These are phyloP conservation scores for Parastagonospora avenae DNA, from an alignment of 2,329 filamentous ascomycete genomes.

Conservation along the genomic window DNA sequence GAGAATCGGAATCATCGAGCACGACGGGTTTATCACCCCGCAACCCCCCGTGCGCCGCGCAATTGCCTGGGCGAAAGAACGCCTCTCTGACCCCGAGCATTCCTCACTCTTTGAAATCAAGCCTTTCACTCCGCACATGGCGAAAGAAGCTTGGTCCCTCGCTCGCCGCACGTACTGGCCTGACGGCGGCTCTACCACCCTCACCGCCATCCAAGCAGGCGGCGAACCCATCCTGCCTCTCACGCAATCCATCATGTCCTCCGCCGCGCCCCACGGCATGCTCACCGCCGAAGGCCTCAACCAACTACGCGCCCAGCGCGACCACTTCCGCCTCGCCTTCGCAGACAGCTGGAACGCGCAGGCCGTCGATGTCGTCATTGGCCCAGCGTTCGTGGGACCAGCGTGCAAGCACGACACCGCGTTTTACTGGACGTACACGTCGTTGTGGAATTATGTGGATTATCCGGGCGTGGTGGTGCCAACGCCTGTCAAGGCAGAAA, in stretches of 20 bases:
- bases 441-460: constrained; percentile 24
- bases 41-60: constrained; percentile 48
- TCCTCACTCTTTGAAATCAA: constrained; percentile 38
- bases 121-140: constrained; percentile 41
- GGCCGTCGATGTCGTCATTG: constrained; percentile 26
- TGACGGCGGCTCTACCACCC: constrained; percentile 46
- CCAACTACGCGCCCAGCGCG: constrained; percentile 11
- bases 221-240: constrained; percentile 55
- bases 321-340: constrained; percentile 19
- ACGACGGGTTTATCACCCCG: constrained; percentile 46
- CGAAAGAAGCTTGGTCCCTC: constrained; percentile 33
- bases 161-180: constrained; percentile 55
- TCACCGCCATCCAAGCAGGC: constrained; percentile 40
- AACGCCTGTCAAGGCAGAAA: constrained; percentile 17
- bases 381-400: constrained; percentile 25
- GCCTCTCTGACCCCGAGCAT: constrained; percentile 9
- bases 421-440: constrained; percentile 30
- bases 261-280: constrained; percentile 11
- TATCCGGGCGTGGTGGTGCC: constrained; percentile 26
- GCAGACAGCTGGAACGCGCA: constrained; percentile 22
- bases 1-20: constrained; percentile 53
- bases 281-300: constrained; percentile 16
- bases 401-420: constrained; percentile 24
- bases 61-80: constrained; percentile 41
- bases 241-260: constrained; percentile 37